Percentiles rank a stretch among this genome's conserved stretches.
phyloP scores from a whole-genome alignment of 2,329 filamentous ascomycete genomes.

The Aspergillus ochraceoroseus region DNA sequence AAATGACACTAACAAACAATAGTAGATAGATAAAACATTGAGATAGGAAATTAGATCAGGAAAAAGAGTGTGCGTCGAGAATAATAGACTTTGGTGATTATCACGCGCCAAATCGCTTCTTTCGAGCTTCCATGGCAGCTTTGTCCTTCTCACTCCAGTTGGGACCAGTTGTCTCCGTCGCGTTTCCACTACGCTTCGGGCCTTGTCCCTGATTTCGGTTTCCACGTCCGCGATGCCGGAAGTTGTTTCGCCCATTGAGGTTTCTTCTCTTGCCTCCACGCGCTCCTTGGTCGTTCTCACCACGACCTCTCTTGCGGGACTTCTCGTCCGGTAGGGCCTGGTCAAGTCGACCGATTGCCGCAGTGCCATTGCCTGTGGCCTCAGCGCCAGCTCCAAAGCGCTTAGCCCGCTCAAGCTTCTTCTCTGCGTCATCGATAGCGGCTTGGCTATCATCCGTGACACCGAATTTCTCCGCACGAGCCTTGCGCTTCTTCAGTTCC shows the following conservation, averaged over 20 bases:
- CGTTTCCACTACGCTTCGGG: conserved; percentile 18
- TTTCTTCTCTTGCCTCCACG: conserved; percentile 43
- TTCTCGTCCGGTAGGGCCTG: conserved; percentile 43
- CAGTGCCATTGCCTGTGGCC: conserved; percentile 12
- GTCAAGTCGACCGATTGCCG: conserved; percentile 42
- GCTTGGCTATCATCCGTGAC: conserved; percentile 40
- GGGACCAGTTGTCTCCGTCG: conserved; percentile 15
- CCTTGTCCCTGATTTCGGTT: conserved; percentile 24
- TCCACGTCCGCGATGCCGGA: conserved; percentile 22
- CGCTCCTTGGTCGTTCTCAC: conserved; percentile 35
- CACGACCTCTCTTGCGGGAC: conserved; percentile 40
- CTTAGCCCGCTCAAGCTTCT: conserved; percentile 45
- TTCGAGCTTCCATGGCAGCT: conserved; percentile 45
- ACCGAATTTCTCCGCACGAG: conserved; percentile 48
- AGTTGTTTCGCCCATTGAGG: conserved; percentile 33
- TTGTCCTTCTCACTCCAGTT: conserved; percentile 41
- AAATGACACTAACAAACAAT: conserved; percentile 7
- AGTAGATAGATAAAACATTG: conserved; percentile 9
- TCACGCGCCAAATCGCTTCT: conserved; percentile 44
- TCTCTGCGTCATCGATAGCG: conserved; percentile 41
- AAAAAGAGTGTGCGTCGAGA: not conserved
- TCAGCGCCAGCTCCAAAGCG: conserved; percentile 40
- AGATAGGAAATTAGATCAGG: conserved; percentile 2
- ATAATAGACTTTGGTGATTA: not conserved
- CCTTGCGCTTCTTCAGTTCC: conserved; percentile 47